phyloP scores from a whole-genome alignment of 805 yeast species.

The Hanseniaspora meyeri region DNA sequence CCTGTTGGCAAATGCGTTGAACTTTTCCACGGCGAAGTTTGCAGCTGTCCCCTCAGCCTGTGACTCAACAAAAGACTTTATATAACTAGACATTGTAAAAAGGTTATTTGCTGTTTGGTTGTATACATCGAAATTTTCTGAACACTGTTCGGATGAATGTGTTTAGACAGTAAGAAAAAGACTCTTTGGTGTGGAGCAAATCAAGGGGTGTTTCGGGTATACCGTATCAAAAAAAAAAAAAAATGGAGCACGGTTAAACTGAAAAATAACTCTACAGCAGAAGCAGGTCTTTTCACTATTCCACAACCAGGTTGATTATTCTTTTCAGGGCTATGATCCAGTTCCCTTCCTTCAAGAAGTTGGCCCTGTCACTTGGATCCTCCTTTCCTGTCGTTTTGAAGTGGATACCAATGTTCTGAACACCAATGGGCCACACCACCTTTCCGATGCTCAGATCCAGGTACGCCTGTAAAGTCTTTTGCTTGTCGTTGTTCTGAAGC shows the following conservation, averaged over 20 bases:
- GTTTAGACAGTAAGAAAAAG: not conserved
- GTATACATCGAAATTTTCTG: too few species aligned
- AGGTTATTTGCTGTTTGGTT: not conserved
- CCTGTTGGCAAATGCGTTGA: conserved; percentile 3
- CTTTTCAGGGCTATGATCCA: conserved; percentile 73
- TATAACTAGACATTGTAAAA: not conserved
- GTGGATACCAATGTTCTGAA: conserved; percentile 64
- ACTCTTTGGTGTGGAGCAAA: too few species aligned
- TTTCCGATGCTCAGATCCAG: conserved; percentile 71
- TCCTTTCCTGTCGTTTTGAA: conserved; percentile 34
- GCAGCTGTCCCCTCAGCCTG: not conserved
- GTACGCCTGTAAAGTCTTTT: conserved; percentile 53
- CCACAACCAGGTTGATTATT: conserved; percentile 39
- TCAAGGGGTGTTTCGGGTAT: too few species aligned
- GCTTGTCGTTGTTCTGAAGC: conserved; percentile 39
- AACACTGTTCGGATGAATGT: too few species aligned
- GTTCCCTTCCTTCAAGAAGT: conserved; percentile 65
- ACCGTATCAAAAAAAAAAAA: not conserved
- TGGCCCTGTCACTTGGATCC: conserved; percentile 35
- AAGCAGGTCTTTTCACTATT: too few species aligned
- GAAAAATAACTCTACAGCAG: too few species aligned
- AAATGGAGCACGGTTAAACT: not conserved
- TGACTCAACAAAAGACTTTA: not conserved
- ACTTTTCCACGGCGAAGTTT: conserved; percentile 10
- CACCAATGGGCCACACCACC: conserved; percentile 89